Percentiles rank a stretch among this genome's conserved stretches.
Evolutionary conservation across 78 protist genomes (phyloP).

Genomic region (Capsaspora owczarzaki): DNA sequence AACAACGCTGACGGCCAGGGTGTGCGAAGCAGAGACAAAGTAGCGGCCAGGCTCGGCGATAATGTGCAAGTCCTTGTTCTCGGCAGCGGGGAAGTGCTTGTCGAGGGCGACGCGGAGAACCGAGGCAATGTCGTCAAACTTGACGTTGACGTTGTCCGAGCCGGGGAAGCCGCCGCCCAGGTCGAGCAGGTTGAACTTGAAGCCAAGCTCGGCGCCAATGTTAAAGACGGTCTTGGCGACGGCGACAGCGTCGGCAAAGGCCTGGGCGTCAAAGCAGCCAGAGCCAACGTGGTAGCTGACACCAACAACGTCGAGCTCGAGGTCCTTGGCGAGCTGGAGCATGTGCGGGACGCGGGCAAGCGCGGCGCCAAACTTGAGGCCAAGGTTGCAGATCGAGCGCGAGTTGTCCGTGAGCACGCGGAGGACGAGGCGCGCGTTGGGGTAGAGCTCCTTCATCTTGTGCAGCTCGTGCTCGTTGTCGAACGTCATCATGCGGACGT

Average conservation of each 20-base stretch:
- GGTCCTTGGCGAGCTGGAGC: slow-evolving; percentile 30
- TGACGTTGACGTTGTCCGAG: slow-evolving; percentile 30
- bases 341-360: not conserved
- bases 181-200: slow-evolving; percentile 71
- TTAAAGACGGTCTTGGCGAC: slow-evolving; percentile 56
- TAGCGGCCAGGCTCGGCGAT: slow-evolving; percentile 97
- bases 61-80: slow-evolving; percentile 40
- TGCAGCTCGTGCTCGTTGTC: slow-evolving; percentile 82
- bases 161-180: slow-evolving; percentile 98
- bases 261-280: slow-evolving; percentile 65
- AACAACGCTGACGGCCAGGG: slow-evolving; percentile 68
- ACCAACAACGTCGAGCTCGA: slow-evolving; percentile 59
- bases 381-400: slow-evolving; percentile 43
- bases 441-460: slow-evolving; percentile 73
- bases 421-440: slow-evolving; percentile 76
- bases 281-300: slow-evolving; percentile 90
- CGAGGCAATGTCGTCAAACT: slow-evolving; percentile 55
- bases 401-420: slow-evolving; percentile 82
- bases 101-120: slow-evolving; percentile 22
- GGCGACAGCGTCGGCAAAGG: slow-evolving; percentile 61
- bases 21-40: slow-evolving; percentile 56
- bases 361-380: slow-evolving; percentile 36
- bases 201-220: slow-evolving; percentile 72
- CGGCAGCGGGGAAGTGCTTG: slow-evolving; percentile 51
- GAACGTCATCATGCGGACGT: slow-evolving; percentile 69